Conservation (phyloP, 768 basidiomycete species). For the Lactarius sp. region DNA sequence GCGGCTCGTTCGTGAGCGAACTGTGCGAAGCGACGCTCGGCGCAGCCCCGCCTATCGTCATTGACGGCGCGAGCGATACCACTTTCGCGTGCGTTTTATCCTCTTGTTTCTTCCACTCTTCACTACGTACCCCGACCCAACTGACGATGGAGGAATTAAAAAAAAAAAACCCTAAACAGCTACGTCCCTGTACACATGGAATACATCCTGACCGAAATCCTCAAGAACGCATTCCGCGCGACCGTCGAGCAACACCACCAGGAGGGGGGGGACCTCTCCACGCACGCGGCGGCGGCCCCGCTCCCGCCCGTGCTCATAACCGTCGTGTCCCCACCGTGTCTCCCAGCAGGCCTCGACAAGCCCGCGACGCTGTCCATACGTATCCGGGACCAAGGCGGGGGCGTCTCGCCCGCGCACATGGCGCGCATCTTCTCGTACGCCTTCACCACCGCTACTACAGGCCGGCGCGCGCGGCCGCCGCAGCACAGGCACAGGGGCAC, state of each 20-base stretch:
- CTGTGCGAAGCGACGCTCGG: conserved; percentile 84
- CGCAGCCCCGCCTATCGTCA: conserved; percentile 54
- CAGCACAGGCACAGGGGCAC: too few relatives aligned
- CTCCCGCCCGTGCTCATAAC: conserved; percentile 69
- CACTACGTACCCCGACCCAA: background rate
- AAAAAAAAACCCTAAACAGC: conserved; percentile 34
- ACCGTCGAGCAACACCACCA: conserved; percentile 72
- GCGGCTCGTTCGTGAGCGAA: conserved; percentile 77
- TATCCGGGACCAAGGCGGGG: conserved; percentile 83
- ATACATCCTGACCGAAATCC: conserved; percentile 84
- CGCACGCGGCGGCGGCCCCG: conserved; percentile 14
- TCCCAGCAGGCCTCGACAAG: conserved; percentile 25
- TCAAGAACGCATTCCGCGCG: conserved; percentile 89
- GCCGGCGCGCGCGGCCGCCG: conserved; percentile 32
- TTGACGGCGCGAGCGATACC: conserved; percentile 66
- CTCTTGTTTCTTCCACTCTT: background rate
- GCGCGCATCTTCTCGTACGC: conserved; percentile 84
- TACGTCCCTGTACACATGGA: conserved; percentile 89
- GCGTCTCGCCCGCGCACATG: conserved; percentile 70
- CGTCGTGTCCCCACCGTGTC: conserved; percentile 48
- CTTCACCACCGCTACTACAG: conserved; percentile 69
- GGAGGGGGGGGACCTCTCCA: conserved; percentile 31
- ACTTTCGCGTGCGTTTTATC: conserved; percentile 66
- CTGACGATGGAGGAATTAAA: background rate
- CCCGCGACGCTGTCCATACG: conserved; percentile 65